Evolutionary conservation across 306 rosid genomes (phyloP), one percentile per base, ranked within the genome.

Genomic region (Corylus avellana): DNA sequence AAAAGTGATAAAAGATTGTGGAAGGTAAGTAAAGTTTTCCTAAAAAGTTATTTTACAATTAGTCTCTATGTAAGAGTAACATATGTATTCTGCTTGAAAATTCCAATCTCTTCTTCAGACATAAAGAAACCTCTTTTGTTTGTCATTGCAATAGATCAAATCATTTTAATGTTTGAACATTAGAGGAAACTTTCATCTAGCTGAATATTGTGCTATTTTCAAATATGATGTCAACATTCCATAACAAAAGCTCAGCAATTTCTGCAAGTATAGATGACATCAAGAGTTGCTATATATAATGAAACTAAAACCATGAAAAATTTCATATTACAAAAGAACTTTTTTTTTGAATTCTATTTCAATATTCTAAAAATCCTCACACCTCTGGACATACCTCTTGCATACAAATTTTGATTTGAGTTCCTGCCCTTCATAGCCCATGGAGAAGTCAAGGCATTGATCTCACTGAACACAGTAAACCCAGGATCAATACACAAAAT

Each of bases 401-500:
- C 47, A 76, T 71, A 71, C 79, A 75, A 62, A 50, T 44, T 81
- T 54, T 66, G 67, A 47, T 67, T 67, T 66, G 54, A 75, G 63
- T 67, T 53, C 69, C 85, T 62, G 75, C 73, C 73, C 83, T 55
- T 70, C 22, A 17, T 46, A 67, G 55, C 48, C 63, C 70, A 58
- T 29, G 7, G 74, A 79, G 69, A 78, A 25, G 69, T 32, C 53
- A 27, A 27, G 80, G 64, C 8, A 67, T 17, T 53, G 37, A 80
- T 85, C 70, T 73, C 69, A 74, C 42, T 49, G 75, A 87, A 79
- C 64, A 83, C 56, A 74, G 13, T 35, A 85, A 82, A 59, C 70
- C 77, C 72, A 83, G 77, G 25, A 79, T 50, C 72, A 86, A 69
- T 75, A 88, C 84, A 51, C 78, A 67, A 73, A 73, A 77, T 85